These are phyloP conservation scores for Podosphaera fusca DNA, from an alignment of 2,329 filamentous ascomycete species.

Conservation along the genomic window DNA sequence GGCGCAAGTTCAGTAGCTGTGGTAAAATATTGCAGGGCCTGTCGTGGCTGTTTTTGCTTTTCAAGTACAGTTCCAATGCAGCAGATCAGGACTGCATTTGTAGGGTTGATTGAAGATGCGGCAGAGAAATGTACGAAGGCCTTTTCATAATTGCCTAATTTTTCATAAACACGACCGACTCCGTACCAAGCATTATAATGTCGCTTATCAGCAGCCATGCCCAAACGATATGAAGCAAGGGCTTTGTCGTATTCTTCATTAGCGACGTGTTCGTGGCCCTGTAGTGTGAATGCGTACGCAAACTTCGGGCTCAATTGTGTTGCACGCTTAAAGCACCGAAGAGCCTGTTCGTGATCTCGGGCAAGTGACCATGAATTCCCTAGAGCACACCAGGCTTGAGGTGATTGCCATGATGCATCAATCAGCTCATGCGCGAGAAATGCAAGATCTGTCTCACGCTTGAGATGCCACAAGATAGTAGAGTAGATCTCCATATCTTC, in stretches of 20 bases:
- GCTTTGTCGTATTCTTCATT: slow-evolving; percentile 98
- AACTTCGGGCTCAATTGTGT: slow-evolving; percentile 78
- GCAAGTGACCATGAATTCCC: slow-evolving; percentile 89
- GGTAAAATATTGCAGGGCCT: slow-evolving; percentile 60
- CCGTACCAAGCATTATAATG: slow-evolving; percentile 99
- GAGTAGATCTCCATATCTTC: slow-evolving; percentile 98
- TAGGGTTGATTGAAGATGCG: slow-evolving; percentile 74
- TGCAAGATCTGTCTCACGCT: slow-evolving; percentile 73
- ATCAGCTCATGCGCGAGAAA: slow-evolving; percentile 80
- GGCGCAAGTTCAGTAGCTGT: slow-evolving; percentile 68
- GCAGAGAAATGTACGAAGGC: slow-evolving; percentile 80
- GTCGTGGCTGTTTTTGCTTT: slow-evolving; percentile 60
- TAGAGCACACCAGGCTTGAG: slow-evolving; percentile 86
- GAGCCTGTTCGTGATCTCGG: slow-evolving; percentile 79
- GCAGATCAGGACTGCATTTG: slow-evolving; percentile 77
- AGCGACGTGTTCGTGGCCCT: slow-evolving; percentile 84
- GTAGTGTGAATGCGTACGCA: slow-evolving; percentile 84
- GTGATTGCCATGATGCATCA: slow-evolving; percentile 68
- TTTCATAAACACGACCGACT: slow-evolving; percentile 61
- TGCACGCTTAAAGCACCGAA: slow-evolving; percentile 83
- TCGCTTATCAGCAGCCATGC: slow-evolving; percentile 63
- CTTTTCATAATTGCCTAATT: slow-evolving; percentile 73
- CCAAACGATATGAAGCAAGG: slow-evolving; percentile 62
- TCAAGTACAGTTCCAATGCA: slow-evolving; percentile 81
- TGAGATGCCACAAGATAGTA: slow-evolving; percentile 95